Conservation (phyloP, 2,329 filamentous ascomycete genomes). For the Beauveria brongniartii region DNA sequence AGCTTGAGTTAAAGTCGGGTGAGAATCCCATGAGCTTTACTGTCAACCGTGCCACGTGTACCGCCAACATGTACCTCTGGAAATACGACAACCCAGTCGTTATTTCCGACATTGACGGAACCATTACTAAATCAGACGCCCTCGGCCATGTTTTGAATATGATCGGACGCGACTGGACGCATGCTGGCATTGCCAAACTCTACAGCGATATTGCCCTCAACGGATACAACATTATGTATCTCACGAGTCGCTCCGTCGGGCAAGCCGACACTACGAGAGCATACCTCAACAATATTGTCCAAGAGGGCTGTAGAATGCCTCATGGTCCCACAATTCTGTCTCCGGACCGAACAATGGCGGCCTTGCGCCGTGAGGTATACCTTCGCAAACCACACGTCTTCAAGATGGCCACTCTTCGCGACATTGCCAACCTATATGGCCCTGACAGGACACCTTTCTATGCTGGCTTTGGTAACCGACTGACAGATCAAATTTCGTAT, state of each 20-base stretch:
- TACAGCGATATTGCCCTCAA: slow-evolving; percentile 94
- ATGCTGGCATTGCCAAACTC: slow-evolving; percentile 90
- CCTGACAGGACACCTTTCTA: slow-evolving; percentile 78
- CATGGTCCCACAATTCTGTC: slow-evolving; percentile 91
- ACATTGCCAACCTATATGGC: slow-evolving; percentile 84
- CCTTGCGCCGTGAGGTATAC: slow-evolving; percentile 85
- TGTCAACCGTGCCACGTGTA: slow-evolving; percentile 88
- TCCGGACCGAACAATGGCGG: slow-evolving; percentile 90
- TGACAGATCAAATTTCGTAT: slow-evolving; percentile 94
- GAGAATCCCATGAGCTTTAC: slow-evolving; percentile 93
- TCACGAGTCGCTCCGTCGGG: slow-evolving; percentile 88
- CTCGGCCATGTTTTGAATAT: slow-evolving; percentile 91
- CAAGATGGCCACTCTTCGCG: slow-evolving; percentile 96
- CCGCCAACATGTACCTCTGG: slow-evolving; percentile 92
- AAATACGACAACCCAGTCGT: slow-evolving; percentile 85
- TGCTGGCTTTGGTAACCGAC: slow-evolving; percentile 90
- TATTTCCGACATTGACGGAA: slow-evolving; percentile 97
- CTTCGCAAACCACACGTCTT: slow-evolving; percentile 95
- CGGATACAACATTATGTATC: slow-evolving; percentile 97
- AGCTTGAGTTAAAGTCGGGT: slow-evolving; percentile 72
- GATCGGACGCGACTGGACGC: slow-evolving; percentile 97
- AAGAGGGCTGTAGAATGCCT: slow-evolving; percentile 79
- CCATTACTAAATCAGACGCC: slow-evolving; percentile 95
- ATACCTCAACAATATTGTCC: slow-evolving; percentile 81
- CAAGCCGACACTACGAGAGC: slow-evolving; percentile 85